Evolutionary conservation across 176 grass and related monocot species (phyloP), one percentile per base, ranked within the genome.

Genomic region (Eragrostis nindensis): DNA sequence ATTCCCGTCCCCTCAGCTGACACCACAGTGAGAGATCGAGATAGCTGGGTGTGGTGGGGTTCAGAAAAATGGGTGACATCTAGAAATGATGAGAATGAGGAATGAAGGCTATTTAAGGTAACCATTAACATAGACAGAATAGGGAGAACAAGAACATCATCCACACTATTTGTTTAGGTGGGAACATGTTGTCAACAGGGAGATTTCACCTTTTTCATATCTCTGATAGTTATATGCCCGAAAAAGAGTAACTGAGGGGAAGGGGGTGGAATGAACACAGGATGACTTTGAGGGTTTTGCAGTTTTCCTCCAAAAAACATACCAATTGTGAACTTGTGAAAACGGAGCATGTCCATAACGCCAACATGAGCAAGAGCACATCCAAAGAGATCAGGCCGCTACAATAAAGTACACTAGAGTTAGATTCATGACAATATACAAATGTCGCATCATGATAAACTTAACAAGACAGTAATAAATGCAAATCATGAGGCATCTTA

Each of bases 311-410:
- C 25, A 47, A 16, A 53, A 66, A 40, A 79, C 77, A 61, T 73
- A 94, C 92, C 95, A 59, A 98, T 98, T 24, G 95, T 98, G 86
- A 98, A 98, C 82, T 94, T 98, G 75, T 98, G 95, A 80, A 98
- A 98, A 45, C 90, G 92, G 65, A 98, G 92, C 95, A 98, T 98
- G 82, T 98, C 95, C 95, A 98, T 94, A 46, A 98, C 95, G 40
- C 95, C 92, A 73, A 98, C 95, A 89, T 95, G 92, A 69, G 92
- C 92, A 79, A 98, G 85, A 83, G 90, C 95, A 88, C 95, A 98
- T 12, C 83, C 92, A 86, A 94, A 98, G 16, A 98, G 95, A 84
- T 98, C 92, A 78, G 95, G 95, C 26, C 95, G 79, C 95, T 98
- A 71, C 45, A 77, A 81, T 13, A 85, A 21, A 78, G 40, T 62